These are phyloP conservation scores for Apiotrichum domesticum DNA, from an alignment of 1,284 basidiomycete genomes.

Conservation along the genomic window DNA sequence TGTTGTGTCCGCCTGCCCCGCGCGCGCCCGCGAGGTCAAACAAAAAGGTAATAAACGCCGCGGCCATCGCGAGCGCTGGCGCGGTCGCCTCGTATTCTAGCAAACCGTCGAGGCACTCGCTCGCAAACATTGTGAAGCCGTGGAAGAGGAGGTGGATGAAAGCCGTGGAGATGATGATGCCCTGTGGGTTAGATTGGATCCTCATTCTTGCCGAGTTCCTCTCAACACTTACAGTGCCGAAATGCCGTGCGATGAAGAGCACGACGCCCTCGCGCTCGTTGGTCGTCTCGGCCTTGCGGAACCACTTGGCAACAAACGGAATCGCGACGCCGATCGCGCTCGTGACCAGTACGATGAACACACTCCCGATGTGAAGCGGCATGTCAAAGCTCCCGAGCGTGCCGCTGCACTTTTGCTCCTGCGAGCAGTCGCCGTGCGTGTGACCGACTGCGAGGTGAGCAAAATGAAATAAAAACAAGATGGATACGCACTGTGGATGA, in stretches of 20 bases:
- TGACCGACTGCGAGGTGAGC: not conserved
- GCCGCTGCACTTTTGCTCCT: conserved; percentile 39
- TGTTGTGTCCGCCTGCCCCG: not conserved
- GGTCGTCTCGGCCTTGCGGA: conserved; percentile 15
- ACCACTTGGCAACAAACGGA: conserved; percentile 28
- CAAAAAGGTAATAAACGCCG: conserved; percentile 33
- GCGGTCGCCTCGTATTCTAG: conserved; percentile 47
- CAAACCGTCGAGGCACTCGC: conserved; percentile 46
- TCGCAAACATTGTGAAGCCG: conserved; percentile 45
- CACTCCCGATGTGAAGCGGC: conserved; percentile 46
- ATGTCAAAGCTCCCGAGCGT: conserved; percentile 41
- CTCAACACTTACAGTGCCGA: conserved; percentile 21
- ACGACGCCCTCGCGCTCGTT: conserved; percentile 24
- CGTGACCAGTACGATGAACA: conserved; percentile 47
- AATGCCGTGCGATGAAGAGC: conserved; percentile 45
- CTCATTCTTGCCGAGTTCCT: not conserved
- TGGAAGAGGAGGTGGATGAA: conserved; percentile 50
- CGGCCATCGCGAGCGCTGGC: conserved; percentile 45
- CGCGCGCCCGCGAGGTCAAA: conserved; percentile 44
- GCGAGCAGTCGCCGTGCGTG: conserved; percentile 47
- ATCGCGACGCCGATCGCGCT: conserved; percentile 43
- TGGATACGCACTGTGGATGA: conserved; percentile 26
- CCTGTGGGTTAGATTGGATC: conserved; percentile 9
- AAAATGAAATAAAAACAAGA: not conserved
- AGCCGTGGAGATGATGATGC: conserved; percentile 49